These are phyloP conservation scores for Gliomastix tumulicola DNA, from an alignment of 2,329 filamentous ascomycete genomes.

Conservation along the genomic window DNA sequence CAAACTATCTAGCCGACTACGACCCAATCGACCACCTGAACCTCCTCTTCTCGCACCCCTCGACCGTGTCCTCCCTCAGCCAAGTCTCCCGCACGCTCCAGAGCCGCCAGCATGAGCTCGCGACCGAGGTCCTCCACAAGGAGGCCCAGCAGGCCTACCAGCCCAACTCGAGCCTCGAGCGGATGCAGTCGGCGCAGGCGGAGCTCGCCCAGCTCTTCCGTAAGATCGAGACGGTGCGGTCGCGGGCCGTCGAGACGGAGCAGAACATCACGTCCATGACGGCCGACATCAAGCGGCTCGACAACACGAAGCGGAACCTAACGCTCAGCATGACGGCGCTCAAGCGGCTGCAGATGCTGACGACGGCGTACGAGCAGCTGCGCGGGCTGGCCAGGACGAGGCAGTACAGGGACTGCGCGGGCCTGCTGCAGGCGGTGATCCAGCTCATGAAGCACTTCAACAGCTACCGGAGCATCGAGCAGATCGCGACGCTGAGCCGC, in stretches of 20 bases:
- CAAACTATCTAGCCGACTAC: conserved; percentile 66
- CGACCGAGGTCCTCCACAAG: conserved; percentile 67
- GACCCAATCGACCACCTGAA: conserved; percentile 92
- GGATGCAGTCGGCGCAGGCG: conserved; percentile 84
- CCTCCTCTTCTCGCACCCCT: conserved; percentile 84
- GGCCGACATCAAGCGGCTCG: conserved; percentile 93
- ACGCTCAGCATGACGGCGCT: conserved; percentile 96
- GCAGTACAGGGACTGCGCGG: conserved; percentile 92
- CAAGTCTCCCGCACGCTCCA: conserved; percentile 68
- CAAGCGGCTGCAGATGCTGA: conserved; percentile 96
- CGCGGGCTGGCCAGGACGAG: conserved; percentile 73
- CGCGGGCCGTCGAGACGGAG: conserved; percentile 85
- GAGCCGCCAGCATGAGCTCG: conserved; percentile 74
- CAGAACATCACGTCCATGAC: conserved; percentile 98
- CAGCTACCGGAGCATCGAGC: conserved; percentile 93
- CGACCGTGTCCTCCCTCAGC: conserved; percentile 70
- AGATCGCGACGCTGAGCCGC: conserved; percentile 87
- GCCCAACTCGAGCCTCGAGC: conserved; percentile 79
- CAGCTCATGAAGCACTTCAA: conserved; percentile 99
- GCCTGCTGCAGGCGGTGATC: conserved; percentile 86
- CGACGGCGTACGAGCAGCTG: conserved; percentile 96
- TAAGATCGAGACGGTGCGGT: conserved; percentile 90
- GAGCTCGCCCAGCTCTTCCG: conserved; percentile 87
- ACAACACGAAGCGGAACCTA: conserved; percentile 93
- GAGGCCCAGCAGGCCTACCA: conserved; percentile 75